A percentile compares a stretch with the other conserved stretches of the same genome.
These are phyloP conservation scores for Coffea canephora DNA, from an alignment of 257 asterid genomes.

Conservation along the genomic window DNA sequence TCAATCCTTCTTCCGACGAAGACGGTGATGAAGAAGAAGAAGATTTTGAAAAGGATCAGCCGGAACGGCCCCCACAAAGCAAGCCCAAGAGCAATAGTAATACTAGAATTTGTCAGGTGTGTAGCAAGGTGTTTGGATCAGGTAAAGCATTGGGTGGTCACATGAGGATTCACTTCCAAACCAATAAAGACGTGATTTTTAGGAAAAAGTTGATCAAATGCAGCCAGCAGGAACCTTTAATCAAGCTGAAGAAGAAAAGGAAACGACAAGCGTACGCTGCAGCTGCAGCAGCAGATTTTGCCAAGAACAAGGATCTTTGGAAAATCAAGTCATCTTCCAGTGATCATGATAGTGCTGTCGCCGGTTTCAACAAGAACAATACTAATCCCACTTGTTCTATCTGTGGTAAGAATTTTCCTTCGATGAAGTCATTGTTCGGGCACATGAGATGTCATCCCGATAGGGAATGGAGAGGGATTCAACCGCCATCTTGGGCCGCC, in stretches of 20 bases:
- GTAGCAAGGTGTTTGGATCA: conserved; percentile 47
- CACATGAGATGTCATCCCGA: conserved; percentile 69
- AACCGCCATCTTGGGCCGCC: conserved; percentile 35
- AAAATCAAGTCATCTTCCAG: background rate
- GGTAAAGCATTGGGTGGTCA: conserved; percentile 90
- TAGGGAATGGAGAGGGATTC: conserved; percentile 57
- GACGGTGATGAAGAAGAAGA: conserved; percentile 10
- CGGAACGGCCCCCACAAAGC: conserved; percentile 1
- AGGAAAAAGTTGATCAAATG: conserved; percentile 13
- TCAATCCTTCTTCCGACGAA: background rate
- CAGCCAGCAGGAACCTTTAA: background rate
- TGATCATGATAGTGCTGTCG: background rate
- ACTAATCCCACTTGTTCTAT: conserved; percentile 26
- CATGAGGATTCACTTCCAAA: conserved; percentile 59
- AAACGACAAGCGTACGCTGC: background rate
- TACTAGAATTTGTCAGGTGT: conserved; percentile 44
- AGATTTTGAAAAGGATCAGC: background rate
- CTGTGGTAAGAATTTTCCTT: conserved; percentile 45
- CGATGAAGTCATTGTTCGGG: conserved; percentile 54
- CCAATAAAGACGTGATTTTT: conserved; percentile 19
- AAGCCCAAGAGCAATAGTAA: background rate
- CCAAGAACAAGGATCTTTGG: background rate
- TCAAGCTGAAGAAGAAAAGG: conserved; percentile 27
- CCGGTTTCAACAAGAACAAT: background rate
- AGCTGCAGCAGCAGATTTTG: background rate